phyloP scores from a whole-genome alignment of 345 rosid species.

The Cochlearia excelsa region DNA sequence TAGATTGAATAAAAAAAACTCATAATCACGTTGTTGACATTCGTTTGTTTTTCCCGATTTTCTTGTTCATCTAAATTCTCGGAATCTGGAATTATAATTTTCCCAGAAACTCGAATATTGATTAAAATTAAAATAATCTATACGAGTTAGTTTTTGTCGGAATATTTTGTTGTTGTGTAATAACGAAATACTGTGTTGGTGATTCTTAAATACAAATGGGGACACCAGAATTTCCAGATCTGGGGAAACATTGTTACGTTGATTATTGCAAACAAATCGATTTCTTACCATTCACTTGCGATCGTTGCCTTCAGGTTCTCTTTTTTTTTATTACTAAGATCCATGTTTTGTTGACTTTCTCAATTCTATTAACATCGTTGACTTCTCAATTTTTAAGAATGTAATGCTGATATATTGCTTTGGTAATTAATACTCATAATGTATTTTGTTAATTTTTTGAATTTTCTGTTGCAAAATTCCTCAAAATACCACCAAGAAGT shows the following conservation, averaged over 20 bases:
- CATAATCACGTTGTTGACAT: not conserved
- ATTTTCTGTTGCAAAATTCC: no score
- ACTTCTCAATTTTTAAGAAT: no score
- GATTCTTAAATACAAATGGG: constrained; percentile 49
- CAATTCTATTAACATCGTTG: no score
- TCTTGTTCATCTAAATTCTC: not conserved
- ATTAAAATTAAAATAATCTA: no score
- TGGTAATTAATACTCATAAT: no score
- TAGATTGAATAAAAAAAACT: no score
- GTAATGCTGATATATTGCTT: no score
- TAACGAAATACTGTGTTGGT: not conserved
- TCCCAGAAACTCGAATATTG: not conserved
- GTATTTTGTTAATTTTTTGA: no score
- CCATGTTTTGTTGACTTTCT: no score
- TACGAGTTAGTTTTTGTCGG: not conserved
- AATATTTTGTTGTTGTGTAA: not conserved
- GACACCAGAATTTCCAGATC: constrained; percentile 96
- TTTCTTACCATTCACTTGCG: constrained; percentile 96
- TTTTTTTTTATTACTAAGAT: no score
- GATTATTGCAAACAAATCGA: constrained; percentile 83
- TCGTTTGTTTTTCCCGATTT: not conserved
- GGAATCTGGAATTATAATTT: not conserved
- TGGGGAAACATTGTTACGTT: constrained; percentile 84
- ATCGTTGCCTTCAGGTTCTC: constrained; percentile 70
- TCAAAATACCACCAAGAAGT: no score